phyloP scores from a whole-genome alignment of 2,329 filamentous ascomycete genomes.

The Bisporella sp. region DNA sequence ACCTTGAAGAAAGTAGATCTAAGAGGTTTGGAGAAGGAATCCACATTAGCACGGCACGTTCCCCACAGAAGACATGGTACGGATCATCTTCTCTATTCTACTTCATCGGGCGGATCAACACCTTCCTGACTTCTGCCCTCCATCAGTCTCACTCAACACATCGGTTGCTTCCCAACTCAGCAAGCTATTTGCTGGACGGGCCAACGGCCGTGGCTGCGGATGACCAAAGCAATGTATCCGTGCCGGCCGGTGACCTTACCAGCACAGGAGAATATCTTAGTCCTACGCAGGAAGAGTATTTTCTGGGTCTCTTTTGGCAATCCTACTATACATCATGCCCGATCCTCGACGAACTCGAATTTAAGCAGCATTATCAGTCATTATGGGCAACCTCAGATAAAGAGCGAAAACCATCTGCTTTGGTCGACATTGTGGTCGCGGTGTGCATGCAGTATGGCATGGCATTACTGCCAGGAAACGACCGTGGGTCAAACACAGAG shows the following conservation, averaged over 20 bases:
- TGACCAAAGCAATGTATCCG: neutral
- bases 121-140: constrained; percentile 29
- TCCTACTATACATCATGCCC: constrained; percentile 35
- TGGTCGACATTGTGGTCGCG: constrained; percentile 46
- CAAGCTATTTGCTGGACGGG: constrained; percentile 9
- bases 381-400: constrained; percentile 28
- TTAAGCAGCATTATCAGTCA: constrained; percentile 36
- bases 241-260: constrained; percentile 3
- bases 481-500: constrained; percentile 2
- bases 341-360: constrained; percentile 38
- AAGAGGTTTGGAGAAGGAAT: constrained; percentile 33
- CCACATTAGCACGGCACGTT: constrained; percentile 29
- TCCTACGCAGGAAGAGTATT: constrained; percentile 38
- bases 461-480: constrained; percentile 13
- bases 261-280: constrained; percentile 26
- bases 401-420: constrained; percentile 36
- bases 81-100: constrained; percentile 38
- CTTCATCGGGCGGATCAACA: constrained; percentile 36
- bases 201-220: constrained; percentile 13
- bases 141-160: constrained; percentile 27
- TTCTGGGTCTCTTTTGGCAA: constrained; percentile 41
- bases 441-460: constrained; percentile 43
- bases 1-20: neutral
- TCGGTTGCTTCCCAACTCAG: constrained; percentile 26
- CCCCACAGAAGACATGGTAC: constrained; percentile 33